A percentile compares a stretch with the other conserved stretches of the same genome.
phyloP scores from a whole-genome alignment of 176 grass and related monocot genomes.

The Oryza nivara region DNA sequence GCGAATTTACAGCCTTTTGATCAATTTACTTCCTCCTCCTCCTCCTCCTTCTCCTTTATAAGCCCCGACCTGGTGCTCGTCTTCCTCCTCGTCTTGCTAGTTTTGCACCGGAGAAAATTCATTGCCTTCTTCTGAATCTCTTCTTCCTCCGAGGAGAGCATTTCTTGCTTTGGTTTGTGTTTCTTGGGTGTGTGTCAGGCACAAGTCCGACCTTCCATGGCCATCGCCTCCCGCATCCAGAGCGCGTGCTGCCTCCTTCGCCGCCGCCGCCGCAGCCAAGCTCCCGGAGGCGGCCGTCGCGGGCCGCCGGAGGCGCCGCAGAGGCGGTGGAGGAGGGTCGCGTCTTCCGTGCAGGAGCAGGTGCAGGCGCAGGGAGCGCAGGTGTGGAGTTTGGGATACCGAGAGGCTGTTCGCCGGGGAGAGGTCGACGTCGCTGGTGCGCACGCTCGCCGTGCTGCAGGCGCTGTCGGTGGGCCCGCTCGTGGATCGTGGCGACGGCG shows the following conservation, averaged over 20 bases:
- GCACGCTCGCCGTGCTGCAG: constrained; percentile 65
- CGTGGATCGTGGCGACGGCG: constrained; percentile 55
- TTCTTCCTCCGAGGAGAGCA: background rate
- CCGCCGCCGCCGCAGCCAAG: constrained; percentile 51
- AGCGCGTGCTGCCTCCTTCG: constrained; percentile 52
- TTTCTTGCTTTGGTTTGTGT: background rate
- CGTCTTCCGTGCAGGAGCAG: background rate
- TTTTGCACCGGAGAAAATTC: background rate
- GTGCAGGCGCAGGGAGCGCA: background rate
- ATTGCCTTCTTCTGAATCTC: background rate
- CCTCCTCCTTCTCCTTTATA: background rate
- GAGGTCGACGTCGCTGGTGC: constrained; percentile 53
- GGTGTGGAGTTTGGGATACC: constrained; percentile 67
- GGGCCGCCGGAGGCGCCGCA: constrained; percentile 15
- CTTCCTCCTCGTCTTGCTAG: background rate
- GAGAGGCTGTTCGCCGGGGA: constrained; percentile 64
- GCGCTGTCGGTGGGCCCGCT: constrained; percentile 64
- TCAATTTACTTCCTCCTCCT: background rate
- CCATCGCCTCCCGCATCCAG: constrained; percentile 52
- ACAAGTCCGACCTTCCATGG: constrained; percentile 50
- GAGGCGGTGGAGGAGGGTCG: constrained; percentile 28
- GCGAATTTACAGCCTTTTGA: constrained; percentile 12
- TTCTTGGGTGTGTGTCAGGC: background rate
- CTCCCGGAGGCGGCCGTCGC: constrained; percentile 52
- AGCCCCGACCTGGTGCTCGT: background rate